Conservation (phyloP, 1,139 yeast species). For the Scheffersomyces stambukii region DNA sequence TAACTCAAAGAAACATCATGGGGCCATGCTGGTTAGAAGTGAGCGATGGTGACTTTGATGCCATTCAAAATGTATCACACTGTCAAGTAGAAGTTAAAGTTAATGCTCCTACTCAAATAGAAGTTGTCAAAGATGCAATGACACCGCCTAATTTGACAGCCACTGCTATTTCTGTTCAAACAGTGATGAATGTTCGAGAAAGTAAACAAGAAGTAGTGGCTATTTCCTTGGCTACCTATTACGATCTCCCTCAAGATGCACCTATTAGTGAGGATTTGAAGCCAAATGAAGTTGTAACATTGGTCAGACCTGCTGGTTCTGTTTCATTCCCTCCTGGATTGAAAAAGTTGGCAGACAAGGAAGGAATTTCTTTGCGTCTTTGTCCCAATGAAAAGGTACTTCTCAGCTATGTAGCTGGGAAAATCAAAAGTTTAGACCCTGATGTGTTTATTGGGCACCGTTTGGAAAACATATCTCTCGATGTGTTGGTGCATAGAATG, state of each 20-base stretch:
- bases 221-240: constrained; percentile 69
- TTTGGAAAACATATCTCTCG: constrained; percentile 73
- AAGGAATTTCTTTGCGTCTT: constrained; percentile 44
- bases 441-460: constrained; percentile 89
- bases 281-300: constrained; percentile 60
- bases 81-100: constrained; percentile 73
- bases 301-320: constrained; percentile 70
- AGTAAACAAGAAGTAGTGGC: constrained; percentile 87
- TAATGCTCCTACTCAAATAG: constrained; percentile 44
- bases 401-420: constrained; percentile 68
- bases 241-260: constrained; percentile 65
- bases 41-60: constrained; percentile 54
- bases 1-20: constrained; percentile 77
- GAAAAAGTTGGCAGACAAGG: constrained; percentile 50
- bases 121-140: constrained; percentile 40
- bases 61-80: constrained; percentile 69
- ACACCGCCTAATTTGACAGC: constrained; percentile 53
- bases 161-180: constrained; percentile 75
- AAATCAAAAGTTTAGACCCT: constrained; percentile 74
- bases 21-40: constrained; percentile 97
- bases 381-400: constrained; percentile 74
- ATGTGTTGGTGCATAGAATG: constrained; percentile 79
- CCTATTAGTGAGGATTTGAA: constrained; percentile 53
- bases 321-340: constrained; percentile 73
- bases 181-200: constrained; percentile 64